These are phyloP conservation scores for Solanum appendiculatum DNA, from an alignment of 257 asterid genomes.

Conservation along the genomic window DNA sequence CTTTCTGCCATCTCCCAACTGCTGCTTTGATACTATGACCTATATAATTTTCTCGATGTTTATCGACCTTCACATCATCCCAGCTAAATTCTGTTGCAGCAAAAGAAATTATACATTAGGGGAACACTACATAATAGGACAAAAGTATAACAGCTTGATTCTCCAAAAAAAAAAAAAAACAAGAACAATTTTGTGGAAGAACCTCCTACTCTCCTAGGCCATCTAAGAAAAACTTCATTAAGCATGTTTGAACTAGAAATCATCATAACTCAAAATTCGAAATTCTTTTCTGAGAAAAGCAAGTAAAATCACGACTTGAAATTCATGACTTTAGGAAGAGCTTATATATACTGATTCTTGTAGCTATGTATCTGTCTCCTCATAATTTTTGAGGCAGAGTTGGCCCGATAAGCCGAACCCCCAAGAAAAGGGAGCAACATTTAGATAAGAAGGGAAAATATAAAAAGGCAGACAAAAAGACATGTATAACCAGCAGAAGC, in stretches of 20 bases:
- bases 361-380: not conserved
- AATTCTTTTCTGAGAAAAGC: not conserved
- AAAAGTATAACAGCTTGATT: not conserved
- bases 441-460: not conserved
- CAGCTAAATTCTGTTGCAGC: slow-evolving; percentile 77
- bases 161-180: not conserved
- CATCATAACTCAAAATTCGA: not conserved
- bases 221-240: not conserved
- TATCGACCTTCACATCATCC: slow-evolving; percentile 97
- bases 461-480: not conserved
- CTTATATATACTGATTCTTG: not conserved
- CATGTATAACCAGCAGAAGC: not conserved
- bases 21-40: slow-evolving; percentile 98
- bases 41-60: slow-evolving; percentile 84
- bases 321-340: not conserved
- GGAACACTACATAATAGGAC: not conserved
- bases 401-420: not conserved
- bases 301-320: not conserved
- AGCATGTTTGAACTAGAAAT: not conserved
- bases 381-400: not conserved
- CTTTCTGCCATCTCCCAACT: slow-evolving; percentile 99
- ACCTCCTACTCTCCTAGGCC: not conserved
- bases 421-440: not conserved
- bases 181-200: not conserved
- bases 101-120: not conserved